These are phyloP conservation scores for Diaporthe sp. DNA, from an alignment of 2,329 filamentous ascomycete genomes.

Conservation along the genomic window DNA sequence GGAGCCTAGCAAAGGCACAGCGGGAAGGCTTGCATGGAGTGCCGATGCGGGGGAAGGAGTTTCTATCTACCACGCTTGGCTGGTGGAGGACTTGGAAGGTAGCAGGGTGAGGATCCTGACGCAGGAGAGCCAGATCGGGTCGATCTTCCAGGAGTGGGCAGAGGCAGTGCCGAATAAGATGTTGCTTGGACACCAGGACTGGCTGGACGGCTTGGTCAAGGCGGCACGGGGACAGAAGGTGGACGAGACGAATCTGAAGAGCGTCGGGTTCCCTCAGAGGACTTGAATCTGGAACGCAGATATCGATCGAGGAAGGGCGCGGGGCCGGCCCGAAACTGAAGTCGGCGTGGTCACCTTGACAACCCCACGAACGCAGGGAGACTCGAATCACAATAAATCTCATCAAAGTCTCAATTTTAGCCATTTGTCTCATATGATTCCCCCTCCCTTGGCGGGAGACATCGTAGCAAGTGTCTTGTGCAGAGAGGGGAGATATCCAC, in stretches of 20 bases:
- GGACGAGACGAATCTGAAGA: constrained; percentile 32
- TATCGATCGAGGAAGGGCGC: not conserved
- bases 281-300: not conserved
- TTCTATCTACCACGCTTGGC: constrained; percentile 47
- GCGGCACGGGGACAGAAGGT: constrained; percentile 24
- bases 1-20: constrained; percentile 35
- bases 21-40: constrained; percentile 46
- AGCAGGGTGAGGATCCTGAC: constrained; percentile 46
- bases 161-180: constrained; percentile 44
- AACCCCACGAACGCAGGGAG: not conserved
- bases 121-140: constrained; percentile 48
- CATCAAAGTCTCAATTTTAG: not conserved
- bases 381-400: not conserved
- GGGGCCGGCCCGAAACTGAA: not conserved
- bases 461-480: not conserved
- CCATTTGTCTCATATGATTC: not conserved
- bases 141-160: constrained; percentile 42
- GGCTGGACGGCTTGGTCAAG: constrained; percentile 45
- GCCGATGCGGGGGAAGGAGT: constrained; percentile 40
- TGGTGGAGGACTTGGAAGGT: constrained; percentile 47
- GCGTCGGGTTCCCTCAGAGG: constrained; percentile 32
- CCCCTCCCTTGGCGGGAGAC: not conserved
- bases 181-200: constrained; percentile 47
- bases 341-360: not conserved
- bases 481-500: not conserved